Percentiles rank a stretch among this genome's conserved stretches.
Evolutionary conservation across 2,329 filamentous ascomycete species (phyloP).

Genomic region (Alternaria rosae): DNA sequence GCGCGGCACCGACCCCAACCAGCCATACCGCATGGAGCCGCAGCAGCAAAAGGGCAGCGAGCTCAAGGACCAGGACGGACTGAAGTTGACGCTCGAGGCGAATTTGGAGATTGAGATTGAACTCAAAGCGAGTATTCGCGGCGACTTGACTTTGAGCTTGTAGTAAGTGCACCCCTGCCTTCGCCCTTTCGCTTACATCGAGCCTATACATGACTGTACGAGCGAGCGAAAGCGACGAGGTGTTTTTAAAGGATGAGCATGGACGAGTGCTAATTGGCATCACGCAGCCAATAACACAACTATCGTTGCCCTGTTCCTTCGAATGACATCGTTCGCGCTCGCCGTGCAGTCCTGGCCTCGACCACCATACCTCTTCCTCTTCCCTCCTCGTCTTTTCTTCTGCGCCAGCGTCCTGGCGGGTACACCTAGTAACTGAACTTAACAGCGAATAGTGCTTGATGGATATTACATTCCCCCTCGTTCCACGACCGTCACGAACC

Average conservation of each 20-base stretch:
- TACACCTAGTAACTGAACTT: conserved; percentile 24
- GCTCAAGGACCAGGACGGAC: conserved; percentile 66
- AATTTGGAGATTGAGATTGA: conserved; percentile 86
- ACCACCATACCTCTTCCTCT: background rate
- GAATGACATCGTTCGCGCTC: background rate
- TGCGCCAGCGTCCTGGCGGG: conserved; percentile 14
- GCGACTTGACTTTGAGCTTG: conserved; percentile 80
- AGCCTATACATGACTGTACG: conserved; percentile 9
- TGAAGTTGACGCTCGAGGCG: conserved; percentile 76
- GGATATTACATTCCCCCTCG: conserved; percentile 9
- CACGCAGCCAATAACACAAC: conserved; percentile 21
- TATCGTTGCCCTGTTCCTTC: background rate
- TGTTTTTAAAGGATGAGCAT: background rate
- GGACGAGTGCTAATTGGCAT: conserved; percentile 25
- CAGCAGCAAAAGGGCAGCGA: conserved; percentile 51
- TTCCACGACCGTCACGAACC: conserved; percentile 10
- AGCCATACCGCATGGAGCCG: conserved; percentile 54
- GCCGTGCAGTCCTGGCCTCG: background rate
- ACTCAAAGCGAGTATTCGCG: conserved; percentile 84
- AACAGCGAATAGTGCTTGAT: conserved; percentile 36
- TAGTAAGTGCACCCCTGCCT: conserved; percentile 65
- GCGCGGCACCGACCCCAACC: conserved; percentile 60
- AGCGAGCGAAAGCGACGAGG: conserved; percentile 16
- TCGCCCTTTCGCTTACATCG: conserved; percentile 16
- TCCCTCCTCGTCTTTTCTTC: background rate